Evolutionary conservation across 2,329 filamentous ascomycete genomes (phyloP).

Genomic region (Ophiostoma sp.): DNA sequence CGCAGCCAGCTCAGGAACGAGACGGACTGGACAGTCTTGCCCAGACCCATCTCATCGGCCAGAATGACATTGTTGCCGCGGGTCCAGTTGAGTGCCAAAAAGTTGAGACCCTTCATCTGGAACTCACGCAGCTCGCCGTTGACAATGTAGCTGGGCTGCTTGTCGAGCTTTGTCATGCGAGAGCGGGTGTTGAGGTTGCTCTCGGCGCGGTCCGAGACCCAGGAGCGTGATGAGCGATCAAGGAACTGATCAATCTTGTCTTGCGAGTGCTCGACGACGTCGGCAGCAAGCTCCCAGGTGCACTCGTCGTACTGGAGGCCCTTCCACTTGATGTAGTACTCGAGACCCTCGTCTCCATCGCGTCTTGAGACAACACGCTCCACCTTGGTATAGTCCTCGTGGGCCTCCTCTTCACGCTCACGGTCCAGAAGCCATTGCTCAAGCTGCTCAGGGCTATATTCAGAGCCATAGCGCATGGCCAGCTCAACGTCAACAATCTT

Average conservation of each 20-base stretch:
- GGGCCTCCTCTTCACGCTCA: conserved; percentile 80
- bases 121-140: conserved; percentile 85
- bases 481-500: conserved; percentile 77
- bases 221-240: conserved; percentile 74
- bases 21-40: conserved; percentile 96
- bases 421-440: conserved; percentile 95
- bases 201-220: conserved; percentile 73
- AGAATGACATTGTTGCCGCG: conserved; percentile 92
- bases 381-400: conserved; percentile 85
- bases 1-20: conserved; percentile 96
- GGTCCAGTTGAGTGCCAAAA: conserved; percentile 93
- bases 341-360: conserved; percentile 70
- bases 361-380: conserved; percentile 85
- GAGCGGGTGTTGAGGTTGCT: conserved; percentile 69
- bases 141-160: conserved; percentile 79
- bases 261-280: conserved; percentile 71
- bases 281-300: conserved; percentile 78
- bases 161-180: conserved; percentile 65
- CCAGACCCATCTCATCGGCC: conserved; percentile 96
- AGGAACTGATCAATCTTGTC: conserved; percentile 87
- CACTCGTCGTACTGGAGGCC: conserved; percentile 87
- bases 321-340: conserved; percentile 98
- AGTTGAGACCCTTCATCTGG: conserved; percentile 90
- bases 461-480: conserved; percentile 65
- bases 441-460: conserved; percentile 75